Percentiles rank a stretch among this genome's conserved stretches.
Evolutionary conservation across 768 basidiomycete genomes (phyloP).

Genomic region (Tremella mesenterica): DNA sequence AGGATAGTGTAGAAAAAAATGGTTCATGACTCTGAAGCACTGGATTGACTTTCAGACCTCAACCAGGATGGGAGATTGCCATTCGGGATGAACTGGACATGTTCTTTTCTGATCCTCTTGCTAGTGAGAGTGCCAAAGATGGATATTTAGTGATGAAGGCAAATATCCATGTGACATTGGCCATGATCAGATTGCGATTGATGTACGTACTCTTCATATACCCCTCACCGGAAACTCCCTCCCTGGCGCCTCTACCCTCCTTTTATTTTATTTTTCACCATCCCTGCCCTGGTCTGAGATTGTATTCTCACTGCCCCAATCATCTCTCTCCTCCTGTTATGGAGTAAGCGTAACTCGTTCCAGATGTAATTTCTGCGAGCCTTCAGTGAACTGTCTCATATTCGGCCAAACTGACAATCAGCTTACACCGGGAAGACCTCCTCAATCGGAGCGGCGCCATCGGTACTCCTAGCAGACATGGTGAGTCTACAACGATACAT

Average conservation of each 20-base stretch:
- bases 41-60: too few relatives aligned
- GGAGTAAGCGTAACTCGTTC: too few relatives aligned
- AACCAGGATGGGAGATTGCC: slow-evolving; percentile 27
- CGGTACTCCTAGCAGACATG: slow-evolving; percentile 15
- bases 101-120: slow-evolving; percentile 25
- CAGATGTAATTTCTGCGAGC: too few relatives aligned
- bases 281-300: too few relatives aligned
- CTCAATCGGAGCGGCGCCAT: slow-evolving; percentile 14
- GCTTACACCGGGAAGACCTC: slow-evolving; percentile 24
- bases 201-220: slow-evolving; percentile 14
- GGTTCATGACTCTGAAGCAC: too few relatives aligned
- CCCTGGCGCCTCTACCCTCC: too few relatives aligned
- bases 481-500: too few relatives aligned
- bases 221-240: too few relatives aligned
- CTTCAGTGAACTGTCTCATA: not conserved
- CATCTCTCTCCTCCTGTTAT: too few relatives aligned
- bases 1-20: too few relatives aligned
- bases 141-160: slow-evolving; percentile 22
- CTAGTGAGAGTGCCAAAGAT: slow-evolving; percentile 23
- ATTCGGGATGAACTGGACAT: slow-evolving; percentile 22
- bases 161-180: slow-evolving; percentile 32
- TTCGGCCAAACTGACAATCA: not conserved
- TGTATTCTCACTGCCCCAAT: too few relatives aligned
- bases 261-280: too few relatives aligned
- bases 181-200: slow-evolving; percentile 25